Evolutionary conservation across 192 early-diverging fungal species (phyloP), one percentile per base, ranked within the genome.

Genomic region (Piromyces finnis): DNA sequence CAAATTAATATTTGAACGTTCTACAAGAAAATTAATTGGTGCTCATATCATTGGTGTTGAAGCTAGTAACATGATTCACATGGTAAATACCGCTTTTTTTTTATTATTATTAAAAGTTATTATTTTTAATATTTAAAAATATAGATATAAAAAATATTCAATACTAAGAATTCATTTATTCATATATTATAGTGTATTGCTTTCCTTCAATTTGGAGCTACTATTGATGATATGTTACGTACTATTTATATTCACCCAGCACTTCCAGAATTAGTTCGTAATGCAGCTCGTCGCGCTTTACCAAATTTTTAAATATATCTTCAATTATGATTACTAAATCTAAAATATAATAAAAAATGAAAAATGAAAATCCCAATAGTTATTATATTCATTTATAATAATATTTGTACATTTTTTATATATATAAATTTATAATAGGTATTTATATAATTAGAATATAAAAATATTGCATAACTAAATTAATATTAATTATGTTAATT

Each of bases 21-120:
- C 97, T 88, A 95, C 98, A 13, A 97, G 98, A 87, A 91, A 93
- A 59, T 95, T 99, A 77, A 89, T 99, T 28, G 97, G 97, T 83
- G 94, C 96, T 77, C 97, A 99, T 90, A 98, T 99, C 84, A 97
- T 99, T 79, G 97, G 97, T 22, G 81, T 81, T 32, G 84, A 86
- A 80, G 82, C 82, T 7, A 81, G 82, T 28, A 81, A 79, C 13
- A 79, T 86, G 78, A 84, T 86, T 77, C 85, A 86, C 26, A 84
- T 83, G 77, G 29, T 37, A 18, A 86, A 82, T 78, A 82, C 82
- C 14, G 84, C 79, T 78, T 81, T 78, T 26, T 78, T 32, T 5
- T 30, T 30, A 35, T 78, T 35, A 78, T 30, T 78, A 29, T 29
- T 78, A 14, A 12, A 14, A 13, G 5, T 29, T 15, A 12, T 78